Evolutionary conservation across 495 filamentous ascomycete genomes (phyloP), one percentile per base, ranked within the genome.

Genomic region (Chaetomidium leptoderma): DNA sequence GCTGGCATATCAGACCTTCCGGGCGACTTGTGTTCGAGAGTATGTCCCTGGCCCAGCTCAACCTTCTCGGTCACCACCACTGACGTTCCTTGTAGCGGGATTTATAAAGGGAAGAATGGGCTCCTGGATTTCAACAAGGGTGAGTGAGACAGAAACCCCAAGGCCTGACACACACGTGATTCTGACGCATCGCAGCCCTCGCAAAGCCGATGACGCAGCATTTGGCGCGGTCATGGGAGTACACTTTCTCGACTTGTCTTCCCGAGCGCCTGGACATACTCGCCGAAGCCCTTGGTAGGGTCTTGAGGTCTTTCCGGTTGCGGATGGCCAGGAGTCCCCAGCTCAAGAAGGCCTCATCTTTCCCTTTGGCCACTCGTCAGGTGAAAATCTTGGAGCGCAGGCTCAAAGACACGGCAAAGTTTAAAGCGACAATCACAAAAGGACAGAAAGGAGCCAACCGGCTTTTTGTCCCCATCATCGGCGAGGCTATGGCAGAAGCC

Each of bases 391-490:
- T 79, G 45, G 69, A 74, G 29, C 45, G 63, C 6, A 56, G 65
- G 5, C 68, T 83, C 24, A 65, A 62, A 16, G 57, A 75, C 27
- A 58, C 72, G 3, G 51, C 67, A 16, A 55, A 53, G 1, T 62
- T 77, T 23, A 64, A 66, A 5, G 60, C 64, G 8, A 45, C 63
- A 0, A 75, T 84, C 50, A 71, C 62, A 4, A 56, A 55, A 27
- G 14, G 63, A 1, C 82, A 83, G 57, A 73, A 76, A 32, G 77
- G 83, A 17, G 78, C 79, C 21, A 84, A 78, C 54, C 76, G 82
- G 16, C 70, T 77, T 40, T 79, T 83, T 52, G 72, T 66, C 11
- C 78, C 76, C 0, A 66, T 73, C 11, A 73, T 86, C 21, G 60
- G 64, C n/a, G 24, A 55, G 23, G 59, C 57, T 27, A 80, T 86